Evolutionary conservation across 768 basidiomycete genomes (phyloP), one percentile per base, ranked within the genome.

Genomic region (Termitomyces eurrhizus): DNA sequence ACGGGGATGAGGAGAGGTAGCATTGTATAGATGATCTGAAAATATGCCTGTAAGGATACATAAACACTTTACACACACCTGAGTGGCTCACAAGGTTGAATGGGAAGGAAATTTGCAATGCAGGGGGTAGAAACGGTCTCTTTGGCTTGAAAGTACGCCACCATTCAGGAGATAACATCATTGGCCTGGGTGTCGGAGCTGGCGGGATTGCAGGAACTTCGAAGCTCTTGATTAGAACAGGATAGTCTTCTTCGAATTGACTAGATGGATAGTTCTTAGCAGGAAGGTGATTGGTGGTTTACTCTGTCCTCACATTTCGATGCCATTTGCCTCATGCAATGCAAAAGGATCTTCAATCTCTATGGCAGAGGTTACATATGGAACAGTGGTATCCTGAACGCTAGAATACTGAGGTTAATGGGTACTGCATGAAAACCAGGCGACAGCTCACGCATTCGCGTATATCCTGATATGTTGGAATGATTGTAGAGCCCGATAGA

Each of bases 331-430:
- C 24, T 76, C 72, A 62, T 83, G 75, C 14, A 83, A 79, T 13
- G 76, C 74, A 69, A 93, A 93, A 0, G 84, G 80, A 70, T 95
- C 89, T 62, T 80, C 72, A 0, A 75, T 71, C 61, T 91, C 88
- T 36, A 93, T 88, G 8, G 86, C 85, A 7, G 90, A 84, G 1
- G 91, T 93, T 16, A 89, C 74, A 67, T 90, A 95, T 0, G 94
- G 91, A 2, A 96, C 93, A 0, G 93, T 93, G 3, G 75, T 59
- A 66, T 95, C 93, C 65, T 88, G 86, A 16, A 92, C 72, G 3
- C 87, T 89, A 61, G 21, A 35, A 41, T 52, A 57, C 57, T 52
- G 45, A 16, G 8, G 24, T 51, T 1, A 32, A 33, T 36, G 24
- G 1, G 6, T 45, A 32, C 14, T 42, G 5, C 24, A 26, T 36